These are phyloP conservation scores for Fusarium fujikuroi DNA, from an alignment of 2,329 filamentous ascomycete species.

Conservation along the genomic window DNA sequence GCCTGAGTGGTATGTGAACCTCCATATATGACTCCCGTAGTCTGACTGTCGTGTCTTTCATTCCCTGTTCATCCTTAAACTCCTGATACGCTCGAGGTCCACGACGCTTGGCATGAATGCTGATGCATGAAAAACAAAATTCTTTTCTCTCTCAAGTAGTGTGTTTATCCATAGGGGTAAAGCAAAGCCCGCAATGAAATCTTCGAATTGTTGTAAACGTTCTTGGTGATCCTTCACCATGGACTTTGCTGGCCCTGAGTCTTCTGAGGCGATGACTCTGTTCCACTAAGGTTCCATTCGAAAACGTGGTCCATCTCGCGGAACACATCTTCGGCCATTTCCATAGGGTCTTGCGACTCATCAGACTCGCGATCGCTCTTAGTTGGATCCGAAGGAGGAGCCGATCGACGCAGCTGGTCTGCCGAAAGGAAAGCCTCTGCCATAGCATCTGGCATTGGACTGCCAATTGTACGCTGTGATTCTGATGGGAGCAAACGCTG, in stretches of 20 bases:
- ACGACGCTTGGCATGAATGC: background rate
- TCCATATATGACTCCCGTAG: background rate
- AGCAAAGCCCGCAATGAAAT: background rate
- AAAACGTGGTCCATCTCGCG: slow-evolving; percentile 51
- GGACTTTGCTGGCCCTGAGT: slow-evolving; percentile 41
- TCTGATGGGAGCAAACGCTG: slow-evolving; percentile 54
- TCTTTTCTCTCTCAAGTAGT: no score
- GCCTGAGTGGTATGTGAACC: slow-evolving; percentile 17
- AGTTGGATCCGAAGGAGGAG: slow-evolving; percentile 2
- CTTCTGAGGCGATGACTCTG: slow-evolving; percentile 16
- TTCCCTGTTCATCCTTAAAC: slow-evolving; percentile 24
- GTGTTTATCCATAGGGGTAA: background rate
- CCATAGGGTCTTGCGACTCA: slow-evolving; percentile 48
- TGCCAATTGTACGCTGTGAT: slow-evolving; percentile 50
- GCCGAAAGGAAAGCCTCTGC: slow-evolving; percentile 41
- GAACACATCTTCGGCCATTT: slow-evolving; percentile 52
- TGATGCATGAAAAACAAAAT: slow-evolving; percentile 1
- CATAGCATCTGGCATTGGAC: slow-evolving; percentile 42
- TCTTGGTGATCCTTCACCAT: slow-evolving; percentile 33
- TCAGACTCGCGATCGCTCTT: slow-evolving; percentile 23
- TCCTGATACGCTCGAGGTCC: slow-evolving; percentile 14
- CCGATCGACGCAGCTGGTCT: slow-evolving; percentile 33
- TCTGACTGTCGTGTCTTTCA: slow-evolving; percentile 12
- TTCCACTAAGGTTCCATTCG: slow-evolving; percentile 47
- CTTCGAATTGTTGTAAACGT: background rate